These are phyloP conservation scores for Stramenopiles sp. DNA, from an alignment of 352 stramenopile genomes.

Conservation along the genomic window DNA sequence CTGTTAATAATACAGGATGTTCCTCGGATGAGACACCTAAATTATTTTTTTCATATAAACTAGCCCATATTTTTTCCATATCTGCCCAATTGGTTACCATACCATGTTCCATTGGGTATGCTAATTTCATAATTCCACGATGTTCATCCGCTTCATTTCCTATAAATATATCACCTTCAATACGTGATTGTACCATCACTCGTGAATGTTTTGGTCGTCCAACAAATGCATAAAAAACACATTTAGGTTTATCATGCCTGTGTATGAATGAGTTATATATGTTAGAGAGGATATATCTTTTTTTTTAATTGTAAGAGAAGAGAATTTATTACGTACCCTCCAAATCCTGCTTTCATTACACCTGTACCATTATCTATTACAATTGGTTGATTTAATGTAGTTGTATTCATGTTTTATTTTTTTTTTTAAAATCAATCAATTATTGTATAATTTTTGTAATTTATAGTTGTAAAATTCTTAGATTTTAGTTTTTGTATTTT, in stretches of 20 bases:
- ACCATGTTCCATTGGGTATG: constrained; percentile 95
- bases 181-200: constrained; percentile 93
- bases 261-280: neutral
- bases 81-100: constrained; percentile 99
- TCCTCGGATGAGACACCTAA: constrained; percentile 56
- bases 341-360: neutral
- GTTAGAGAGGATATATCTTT: neutral
- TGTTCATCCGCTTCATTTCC: constrained; percentile 72
- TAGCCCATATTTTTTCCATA: constrained; percentile 80
- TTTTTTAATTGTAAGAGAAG: neutral
- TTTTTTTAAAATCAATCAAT: no score
- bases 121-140: constrained; percentile 65
- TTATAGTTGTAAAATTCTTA: no score
- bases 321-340: neutral
- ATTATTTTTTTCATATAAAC: constrained; percentile 80
- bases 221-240: no score
- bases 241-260: no score
- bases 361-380: neutral
- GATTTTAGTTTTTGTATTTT: no score
- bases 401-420: no score
- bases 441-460: no score
- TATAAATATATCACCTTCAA: constrained; percentile 78
- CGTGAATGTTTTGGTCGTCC: constrained; percentile 73
- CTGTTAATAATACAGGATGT: constrained; percentile 79
- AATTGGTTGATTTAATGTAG: neutral